phyloP scores from a whole-genome alignment of 306 rosid genomes.

The Mimosa pudica region DNA sequence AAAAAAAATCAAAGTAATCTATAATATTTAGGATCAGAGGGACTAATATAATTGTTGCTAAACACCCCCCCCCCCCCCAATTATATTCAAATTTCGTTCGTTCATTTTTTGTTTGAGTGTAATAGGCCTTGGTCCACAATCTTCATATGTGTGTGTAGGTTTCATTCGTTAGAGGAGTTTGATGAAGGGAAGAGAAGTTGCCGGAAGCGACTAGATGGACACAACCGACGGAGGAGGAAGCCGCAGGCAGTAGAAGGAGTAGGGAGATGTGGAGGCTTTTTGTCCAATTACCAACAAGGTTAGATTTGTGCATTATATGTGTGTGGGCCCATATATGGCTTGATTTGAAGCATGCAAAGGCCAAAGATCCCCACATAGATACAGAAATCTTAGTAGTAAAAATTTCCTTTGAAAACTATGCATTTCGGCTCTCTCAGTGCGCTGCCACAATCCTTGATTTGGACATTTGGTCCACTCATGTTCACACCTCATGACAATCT shows the following conservation, averaged over 20 bases:
- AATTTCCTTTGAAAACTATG: conserved; percentile 33
- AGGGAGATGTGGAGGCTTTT: conserved; percentile 48
- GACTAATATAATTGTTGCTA: too few species aligned
- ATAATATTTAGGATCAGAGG: too few species aligned
- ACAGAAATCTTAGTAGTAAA: conserved; percentile 42
- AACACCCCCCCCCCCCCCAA: too few species aligned
- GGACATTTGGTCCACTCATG: conserved; percentile 39
- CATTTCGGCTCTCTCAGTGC: conserved; percentile 36
- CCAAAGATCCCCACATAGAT: conserved; percentile 45
- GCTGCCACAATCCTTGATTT: conserved; percentile 33
- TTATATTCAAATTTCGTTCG: too few species aligned
- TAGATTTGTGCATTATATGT: conserved; percentile 34
- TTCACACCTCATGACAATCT: conserved; percentile 37
- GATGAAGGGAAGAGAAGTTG: conserved; percentile 85
- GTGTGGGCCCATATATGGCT: conserved; percentile 42
- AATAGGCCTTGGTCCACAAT: background rate
- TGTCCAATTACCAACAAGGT: conserved; percentile 65
- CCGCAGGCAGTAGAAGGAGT: conserved; percentile 57
- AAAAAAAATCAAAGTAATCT: too few species aligned
- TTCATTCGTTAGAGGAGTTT: conserved; percentile 75
- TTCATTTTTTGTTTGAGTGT: background rate
- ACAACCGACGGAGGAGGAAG: conserved; percentile 77
- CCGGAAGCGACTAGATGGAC: conserved; percentile 81
- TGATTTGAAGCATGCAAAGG: conserved; percentile 50
- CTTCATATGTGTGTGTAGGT: conserved; percentile 41